Conservation (phyloP, 2,329 filamentous ascomycete species). For the Talaromyces sp. region DNA sequence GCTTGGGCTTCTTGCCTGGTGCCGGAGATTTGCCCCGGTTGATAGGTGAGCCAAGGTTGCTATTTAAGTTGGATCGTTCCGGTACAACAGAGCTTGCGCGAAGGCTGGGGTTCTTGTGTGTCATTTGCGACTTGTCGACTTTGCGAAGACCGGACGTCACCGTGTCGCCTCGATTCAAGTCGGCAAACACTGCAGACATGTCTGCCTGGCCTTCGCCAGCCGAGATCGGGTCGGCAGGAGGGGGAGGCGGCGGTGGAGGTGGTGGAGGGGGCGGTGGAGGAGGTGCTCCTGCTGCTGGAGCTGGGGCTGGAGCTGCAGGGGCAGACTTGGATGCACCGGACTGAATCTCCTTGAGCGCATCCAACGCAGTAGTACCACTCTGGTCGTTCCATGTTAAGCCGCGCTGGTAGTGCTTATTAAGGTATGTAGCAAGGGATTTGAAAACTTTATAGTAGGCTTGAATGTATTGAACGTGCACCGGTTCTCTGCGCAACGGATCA, state of each 20-base stretch:
- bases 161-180: conserved; percentile 81
- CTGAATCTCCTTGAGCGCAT: conserved; percentile 58
- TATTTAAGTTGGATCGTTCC: conserved; percentile 47
- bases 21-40: conserved; percentile 73
- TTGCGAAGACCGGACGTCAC: conserved; percentile 86
- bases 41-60: conserved; percentile 44
- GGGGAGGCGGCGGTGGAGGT: conserved; percentile 43
- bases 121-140: conserved; percentile 94
- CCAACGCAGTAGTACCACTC: conserved; percentile 64
- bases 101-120: conserved; percentile 91
- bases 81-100: conserved; percentile 67
- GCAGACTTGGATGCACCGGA: conserved; percentile 25
- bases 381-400: conserved; percentile 84
- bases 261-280: conserved; percentile 42
- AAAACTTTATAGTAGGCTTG: conserved; percentile 90
- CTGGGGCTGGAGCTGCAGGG: conserved; percentile 5
- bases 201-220: conserved; percentile 47
- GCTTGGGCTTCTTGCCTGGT: conserved; percentile 81
- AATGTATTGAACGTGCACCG: conserved; percentile 78
- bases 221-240: conserved; percentile 40
- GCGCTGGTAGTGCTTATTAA: conserved; percentile 72
- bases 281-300: conserved; percentile 27
- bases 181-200: conserved; percentile 81
- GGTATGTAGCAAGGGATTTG: conserved; percentile 73
- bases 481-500: conserved; percentile 52